Conservation (phyloP, 2,329 filamentous ascomycete species). For the Phoma herbarum region DNA sequence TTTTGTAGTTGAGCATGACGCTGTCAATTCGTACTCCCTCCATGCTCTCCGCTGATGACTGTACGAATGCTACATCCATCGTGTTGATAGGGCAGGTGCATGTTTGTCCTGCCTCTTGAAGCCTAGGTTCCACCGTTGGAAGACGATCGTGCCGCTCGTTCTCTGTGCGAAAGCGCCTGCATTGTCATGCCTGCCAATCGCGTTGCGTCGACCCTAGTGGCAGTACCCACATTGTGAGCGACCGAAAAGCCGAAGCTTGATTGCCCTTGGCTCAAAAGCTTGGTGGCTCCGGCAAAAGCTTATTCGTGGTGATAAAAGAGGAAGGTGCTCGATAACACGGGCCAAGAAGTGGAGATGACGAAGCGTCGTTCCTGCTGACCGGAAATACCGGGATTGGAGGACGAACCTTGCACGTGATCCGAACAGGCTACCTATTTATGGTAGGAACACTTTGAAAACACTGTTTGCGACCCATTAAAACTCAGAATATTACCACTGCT, state of each 20-base stretch:
- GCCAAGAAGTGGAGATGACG: conserved; percentile 7
- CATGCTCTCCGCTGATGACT: not conserved
- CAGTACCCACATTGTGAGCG: not conserved
- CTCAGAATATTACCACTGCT: no score
- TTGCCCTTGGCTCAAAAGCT: conserved; percentile 14
- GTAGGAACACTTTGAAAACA: no score
- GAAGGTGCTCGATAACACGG: conserved; percentile 15
- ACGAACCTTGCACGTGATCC: no score
- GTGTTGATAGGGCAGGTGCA: conserved; percentile 3
- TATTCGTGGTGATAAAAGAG: conserved; percentile 3
- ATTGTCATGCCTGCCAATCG: conserved; percentile 3
- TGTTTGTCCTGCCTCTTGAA: conserved; percentile 14
- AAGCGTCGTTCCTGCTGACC: not conserved
- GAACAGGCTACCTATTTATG: no score
- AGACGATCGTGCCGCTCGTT: not conserved
- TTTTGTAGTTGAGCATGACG: conserved; percentile 9
- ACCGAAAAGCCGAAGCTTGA: conserved; percentile 7
- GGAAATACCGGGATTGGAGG: conserved; percentile 3
- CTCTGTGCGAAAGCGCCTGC: not conserved
- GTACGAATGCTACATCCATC: not conserved
- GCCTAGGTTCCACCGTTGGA: conserved; percentile 1
- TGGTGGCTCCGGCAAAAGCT: conserved; percentile 12
- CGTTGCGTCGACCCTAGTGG: not conserved
- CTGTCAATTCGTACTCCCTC: not conserved
- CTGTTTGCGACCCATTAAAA: no score